Base-by-base conservation (phyloP, 1,139 yeast species). In the Kurtzmaniella quercitrusa region DNA sequence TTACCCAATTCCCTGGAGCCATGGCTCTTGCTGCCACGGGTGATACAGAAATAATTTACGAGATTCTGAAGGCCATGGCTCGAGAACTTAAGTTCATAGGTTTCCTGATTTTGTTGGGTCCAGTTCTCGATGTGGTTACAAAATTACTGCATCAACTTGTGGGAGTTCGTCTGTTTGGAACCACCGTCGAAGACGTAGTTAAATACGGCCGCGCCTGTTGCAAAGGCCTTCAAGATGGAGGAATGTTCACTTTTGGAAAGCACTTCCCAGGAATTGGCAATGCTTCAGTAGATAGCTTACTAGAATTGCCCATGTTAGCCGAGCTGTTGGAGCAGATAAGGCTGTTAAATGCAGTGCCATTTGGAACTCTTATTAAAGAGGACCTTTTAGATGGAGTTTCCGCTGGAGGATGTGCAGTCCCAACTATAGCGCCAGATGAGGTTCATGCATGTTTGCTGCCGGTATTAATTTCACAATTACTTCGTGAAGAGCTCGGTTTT, bases 381-480 rank as follows among this genome's bases (percentile, higher is more conserved):
- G 68, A 67, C n/a, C 47, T 69, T 6, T 59, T 81, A 35, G 85
- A 81, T 55, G 80, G 85, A 0, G 61, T 80, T 21, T 68, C 76
- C 61, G 84, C 78, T 3, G 82, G 85, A n/a, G 85, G 85, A 3
- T 80, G 84, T 49, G 84, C 84, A 3, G 75, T 80, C n/a, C 87
- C 87, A 1, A 75, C 78, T 40, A 72, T 81, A 15, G 69, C 80
- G 22, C 80, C 80, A 15, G 80, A 77, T 48, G 87, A 80, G 50
- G 71, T 78, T 38, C 84, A 80, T 54, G 85, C 86, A 1, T 81
- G 86, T 50, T 61, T 82, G 43, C 74, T 80, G 18, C 84, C 84
- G 3, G 61, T 74, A n/a, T 64, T 82, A 3, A 64, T 81, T n/a
- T 71, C 71, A 38, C 79, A 74, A 42, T 57, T 81, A 32, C 60